phyloP scores from a whole-genome alignment of 768 basidiomycete species.

The Lentinula edodes region DNA sequence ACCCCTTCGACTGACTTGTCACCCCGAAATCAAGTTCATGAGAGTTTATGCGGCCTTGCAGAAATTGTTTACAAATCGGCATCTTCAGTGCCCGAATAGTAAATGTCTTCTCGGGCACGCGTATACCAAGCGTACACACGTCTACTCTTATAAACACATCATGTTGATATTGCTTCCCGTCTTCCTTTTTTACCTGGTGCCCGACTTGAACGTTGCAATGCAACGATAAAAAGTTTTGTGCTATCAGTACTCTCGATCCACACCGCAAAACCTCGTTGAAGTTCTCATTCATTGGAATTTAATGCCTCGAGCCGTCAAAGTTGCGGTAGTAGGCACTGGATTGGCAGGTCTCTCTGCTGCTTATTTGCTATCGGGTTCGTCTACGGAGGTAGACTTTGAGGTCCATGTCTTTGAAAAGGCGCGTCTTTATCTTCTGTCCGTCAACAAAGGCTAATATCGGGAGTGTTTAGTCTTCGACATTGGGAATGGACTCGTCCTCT shows the following conservation, averaged over 20 bases:
- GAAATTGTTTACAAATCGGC: neutral
- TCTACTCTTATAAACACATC: neutral
- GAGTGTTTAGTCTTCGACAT: slow-evolving; percentile 34
- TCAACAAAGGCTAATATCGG: neutral
- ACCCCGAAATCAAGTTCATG: neutral
- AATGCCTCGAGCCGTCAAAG: slow-evolving; percentile 38
- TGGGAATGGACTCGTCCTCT: slow-evolving; percentile 70
- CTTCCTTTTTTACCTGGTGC: neutral
- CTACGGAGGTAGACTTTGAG: slow-evolving; percentile 43
- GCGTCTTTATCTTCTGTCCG: slow-evolving; percentile 12
- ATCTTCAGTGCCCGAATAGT: neutral
- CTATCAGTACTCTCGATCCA: neutral
- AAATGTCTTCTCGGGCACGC: neutral
- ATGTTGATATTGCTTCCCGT: neutral
- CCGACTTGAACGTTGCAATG: neutral
- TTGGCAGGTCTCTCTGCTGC: slow-evolving; percentile 70
- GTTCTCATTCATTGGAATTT: too few species aligned
- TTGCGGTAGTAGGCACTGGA: slow-evolving; percentile 69
- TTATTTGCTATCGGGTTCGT: slow-evolving; percentile 42
- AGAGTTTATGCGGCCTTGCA: too few species aligned
- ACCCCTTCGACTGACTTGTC: too few species aligned
- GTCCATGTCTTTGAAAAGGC: slow-evolving; percentile 78
- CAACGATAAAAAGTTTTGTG: neutral
- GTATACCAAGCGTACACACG: neutral
- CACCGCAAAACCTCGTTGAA: neutral